phyloP scores from a whole-genome alignment of 73 alveolate species.

The Paramecium sexaurelia region DNA sequence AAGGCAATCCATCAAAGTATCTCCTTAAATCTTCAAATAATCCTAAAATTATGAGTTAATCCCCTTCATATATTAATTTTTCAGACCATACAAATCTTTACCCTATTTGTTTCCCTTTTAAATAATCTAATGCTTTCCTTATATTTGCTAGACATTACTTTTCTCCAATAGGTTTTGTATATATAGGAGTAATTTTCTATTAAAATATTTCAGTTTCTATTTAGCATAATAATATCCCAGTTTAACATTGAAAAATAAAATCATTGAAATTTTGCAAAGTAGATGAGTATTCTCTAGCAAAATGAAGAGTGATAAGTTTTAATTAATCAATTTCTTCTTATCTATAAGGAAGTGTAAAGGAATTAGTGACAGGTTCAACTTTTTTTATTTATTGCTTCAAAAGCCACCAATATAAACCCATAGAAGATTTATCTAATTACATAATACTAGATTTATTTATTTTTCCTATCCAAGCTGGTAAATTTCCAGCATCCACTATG shows the following conservation, averaged over 20 bases:
- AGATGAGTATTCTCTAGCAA: not conserved
- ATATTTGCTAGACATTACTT: constrained; percentile 34
- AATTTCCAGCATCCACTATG: constrained; percentile 20
- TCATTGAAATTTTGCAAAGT: not conserved
- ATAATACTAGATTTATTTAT: not conserved
- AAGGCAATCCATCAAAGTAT: constrained; percentile 33
- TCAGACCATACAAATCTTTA: constrained; percentile 43
- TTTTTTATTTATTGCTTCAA: not conserved
- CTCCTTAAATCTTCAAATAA: constrained; percentile 55
- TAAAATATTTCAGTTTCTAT: not conserved
- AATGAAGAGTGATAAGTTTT: constrained; percentile 15
- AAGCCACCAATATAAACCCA: constrained; percentile 61
- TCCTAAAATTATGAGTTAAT: constrained; percentile 11
- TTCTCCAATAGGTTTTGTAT: constrained; percentile 42
- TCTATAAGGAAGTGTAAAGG: constrained; percentile 16
- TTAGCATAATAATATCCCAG: constrained; percentile 16
- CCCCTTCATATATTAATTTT: constrained; percentile 34
- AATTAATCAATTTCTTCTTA: constrained; percentile 45
- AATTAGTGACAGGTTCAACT: not conserved
- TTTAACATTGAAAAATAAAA: not conserved
- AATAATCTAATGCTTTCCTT: constrained; percentile 10
- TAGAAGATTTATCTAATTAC: constrained; percentile 24
- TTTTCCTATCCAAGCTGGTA: constrained; percentile 44
- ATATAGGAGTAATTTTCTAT: not conserved
- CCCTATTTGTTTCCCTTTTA: constrained; percentile 15